Evolutionary conservation across 257 asterid genomes (phyloP), one percentile per base, ranked within the genome.

Genomic region (Petrea volubilis): DNA sequence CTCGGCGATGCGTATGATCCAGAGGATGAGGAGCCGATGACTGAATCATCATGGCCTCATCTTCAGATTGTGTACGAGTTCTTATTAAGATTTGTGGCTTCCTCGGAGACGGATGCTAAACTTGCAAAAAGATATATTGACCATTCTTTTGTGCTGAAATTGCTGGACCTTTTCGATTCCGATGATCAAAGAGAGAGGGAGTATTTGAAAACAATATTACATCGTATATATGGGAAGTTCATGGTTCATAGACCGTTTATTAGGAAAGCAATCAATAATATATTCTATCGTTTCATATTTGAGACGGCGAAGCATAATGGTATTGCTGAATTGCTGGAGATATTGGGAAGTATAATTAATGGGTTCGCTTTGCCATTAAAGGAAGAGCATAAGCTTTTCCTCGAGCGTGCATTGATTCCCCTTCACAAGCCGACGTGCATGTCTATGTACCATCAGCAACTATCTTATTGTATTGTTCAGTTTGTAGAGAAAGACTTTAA

Each of bases 341-440:
- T 81, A 31, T 65, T 81, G 76, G 85, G 85, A 12, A 77, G 85
- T 31, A 77, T 80, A 72, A 68, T 80, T 56, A 80, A 76, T 51
- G 84, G 84, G 58, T 80, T 80, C 74, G 85, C 81, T 65, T 67
- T 80, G 51, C 85, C 85, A 31, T 64, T 80, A 59, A 80, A 80
- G 75, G 82, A 80, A 74, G 85, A 80, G 79, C 85, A 80, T 68
- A 80, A 73, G 61, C 85, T 80, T 74, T 80, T 80, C 59, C 85
- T 80, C 29, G 67, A 58, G 36, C 85, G 82, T 34, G 85, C 69
- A 12, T 49, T 81, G 70, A 55, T 81, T 27, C 85, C 85, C 29
- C 85, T 81, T 70, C 85, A 81, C 78, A 81, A 81, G n/a, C 82
- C 85, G 12, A 81, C 66, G 60, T 77, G 80, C 47, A 31, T 65